These are phyloP conservation scores for Monosporascus sp. DNA, from an alignment of 2,329 filamentous ascomycete genomes.

Conservation along the genomic window DNA sequence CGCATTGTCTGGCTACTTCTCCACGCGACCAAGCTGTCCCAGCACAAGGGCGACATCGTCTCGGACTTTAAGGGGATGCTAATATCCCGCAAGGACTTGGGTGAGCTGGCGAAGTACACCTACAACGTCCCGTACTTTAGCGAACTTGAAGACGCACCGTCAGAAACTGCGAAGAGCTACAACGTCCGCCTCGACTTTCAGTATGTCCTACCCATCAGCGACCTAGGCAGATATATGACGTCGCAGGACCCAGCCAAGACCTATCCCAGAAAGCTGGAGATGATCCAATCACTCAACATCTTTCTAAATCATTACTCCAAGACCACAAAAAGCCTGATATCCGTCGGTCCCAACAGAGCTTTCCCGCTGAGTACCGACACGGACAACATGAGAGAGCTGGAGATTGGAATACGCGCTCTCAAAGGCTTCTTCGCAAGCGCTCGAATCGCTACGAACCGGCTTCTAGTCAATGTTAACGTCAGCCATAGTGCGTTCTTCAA, in stretches of 20 bases:
- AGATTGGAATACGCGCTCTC: slow-evolving; percentile 20
- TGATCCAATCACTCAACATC: slow-evolving; percentile 16
- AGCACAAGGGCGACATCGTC: too few species aligned
- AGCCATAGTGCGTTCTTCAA: slow-evolving; percentile 29
- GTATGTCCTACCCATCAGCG: not conserved
- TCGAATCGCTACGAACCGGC: slow-evolving; percentile 25
- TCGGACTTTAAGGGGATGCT: too few species aligned
- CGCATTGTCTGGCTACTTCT: too few species aligned
- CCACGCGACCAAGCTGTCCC: too few species aligned
- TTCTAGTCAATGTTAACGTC: slow-evolving; percentile 32
- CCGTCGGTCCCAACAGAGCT: slow-evolving; percentile 24
- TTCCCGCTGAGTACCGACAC: slow-evolving; percentile 13
- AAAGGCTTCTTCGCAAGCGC: slow-evolving; percentile 31
- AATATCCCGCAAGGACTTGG: too few species aligned
- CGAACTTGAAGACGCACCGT: too few species aligned
- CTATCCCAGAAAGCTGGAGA: slow-evolving; percentile 17
- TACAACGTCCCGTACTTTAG: too few species aligned
- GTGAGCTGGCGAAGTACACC: too few species aligned
- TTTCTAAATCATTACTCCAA: slow-evolving; percentile 27
- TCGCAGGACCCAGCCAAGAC: slow-evolving; percentile 16
- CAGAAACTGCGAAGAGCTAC: too few species aligned
- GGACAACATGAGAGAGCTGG: slow-evolving; percentile 14
- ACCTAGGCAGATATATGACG: slow-evolving; percentile 19
- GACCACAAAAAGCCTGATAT: slow-evolving; percentile 13
- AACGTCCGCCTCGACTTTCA: too few species aligned